Conservation (phyloP, 768 basidiomycete species). For the Tephrocybe sp. region DNA sequence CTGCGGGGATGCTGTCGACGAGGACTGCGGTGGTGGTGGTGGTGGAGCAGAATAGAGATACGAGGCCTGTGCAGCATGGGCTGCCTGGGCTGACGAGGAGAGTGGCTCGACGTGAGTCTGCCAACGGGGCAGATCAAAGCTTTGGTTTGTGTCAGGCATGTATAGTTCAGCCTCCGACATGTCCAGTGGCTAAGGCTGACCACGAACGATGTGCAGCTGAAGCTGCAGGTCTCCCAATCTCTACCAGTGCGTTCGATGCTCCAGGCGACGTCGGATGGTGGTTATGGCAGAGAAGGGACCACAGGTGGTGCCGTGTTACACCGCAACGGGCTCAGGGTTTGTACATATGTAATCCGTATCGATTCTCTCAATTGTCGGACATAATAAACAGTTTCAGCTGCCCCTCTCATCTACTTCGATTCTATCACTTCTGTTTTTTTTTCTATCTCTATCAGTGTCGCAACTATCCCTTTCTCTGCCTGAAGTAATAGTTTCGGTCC, state of each 20-base stretch:
- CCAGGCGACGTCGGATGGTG: slow-evolving; percentile 8
- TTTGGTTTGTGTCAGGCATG: slow-evolving; percentile 79
- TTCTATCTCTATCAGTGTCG: slow-evolving; percentile 36
- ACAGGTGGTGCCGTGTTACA: slow-evolving; percentile 17
- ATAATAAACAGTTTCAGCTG: slow-evolving; percentile 15
- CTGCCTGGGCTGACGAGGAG: slow-evolving; percentile 42
- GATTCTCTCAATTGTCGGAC: slow-evolving; percentile 17
- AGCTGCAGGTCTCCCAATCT: slow-evolving; percentile 8
- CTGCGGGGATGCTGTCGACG: slow-evolving; percentile 39
- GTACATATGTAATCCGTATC: slow-evolving; percentile 18
- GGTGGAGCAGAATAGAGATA: slow-evolving; percentile 59
- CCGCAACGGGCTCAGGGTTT: slow-evolving; percentile 21
- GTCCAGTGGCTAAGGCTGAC: slow-evolving; percentile 26
- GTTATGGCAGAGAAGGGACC: slow-evolving; percentile 6
- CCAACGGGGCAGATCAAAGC: slow-evolving; percentile 80
- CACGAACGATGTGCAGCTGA: slow-evolving; percentile 15
- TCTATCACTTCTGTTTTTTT: too few species aligned
- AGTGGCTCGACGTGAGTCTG: slow-evolving; percentile 62
- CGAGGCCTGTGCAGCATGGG: slow-evolving; percentile 54
- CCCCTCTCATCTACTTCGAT: slow-evolving; percentile 9
- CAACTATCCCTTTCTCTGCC: slow-evolving; percentile 63
- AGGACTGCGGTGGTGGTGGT: slow-evolving; percentile 46
- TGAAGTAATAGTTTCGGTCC: slow-evolving; percentile 49
- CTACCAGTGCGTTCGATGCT: slow-evolving; percentile 5
- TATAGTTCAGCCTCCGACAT: slow-evolving; percentile 80